Percentiles rank a stretch among this genome's conserved stretches.
phyloP scores from a whole-genome alignment of 2,329 filamentous ascomycete genomes.

The Scedosporium aurantiacum region DNA sequence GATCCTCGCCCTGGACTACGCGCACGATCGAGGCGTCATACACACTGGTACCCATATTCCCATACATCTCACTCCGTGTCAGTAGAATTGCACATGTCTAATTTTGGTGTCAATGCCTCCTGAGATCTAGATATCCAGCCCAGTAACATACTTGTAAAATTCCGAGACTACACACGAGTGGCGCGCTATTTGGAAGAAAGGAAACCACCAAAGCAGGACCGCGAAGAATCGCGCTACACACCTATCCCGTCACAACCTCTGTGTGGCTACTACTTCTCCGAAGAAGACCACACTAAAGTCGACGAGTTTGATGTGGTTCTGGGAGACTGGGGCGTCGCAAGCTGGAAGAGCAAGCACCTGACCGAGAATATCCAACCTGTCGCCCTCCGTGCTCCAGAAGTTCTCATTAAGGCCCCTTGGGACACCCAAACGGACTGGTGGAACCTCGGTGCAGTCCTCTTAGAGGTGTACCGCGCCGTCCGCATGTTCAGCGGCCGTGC shows the following conservation, averaged over 20 bases:
- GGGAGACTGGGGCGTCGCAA: slow-evolving; percentile 14
- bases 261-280: slow-evolving; percentile 10
- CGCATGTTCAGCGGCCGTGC: slow-evolving; percentile 10
- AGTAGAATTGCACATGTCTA: neutral
- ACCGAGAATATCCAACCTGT: slow-evolving; percentile 14
- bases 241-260: slow-evolving; percentile 7
- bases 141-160: slow-evolving; percentile 15
- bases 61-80: neutral
- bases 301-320: slow-evolving; percentile 10
- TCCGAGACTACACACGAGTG: slow-evolving; percentile 10
- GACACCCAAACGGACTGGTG: slow-evolving; percentile 12
- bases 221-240: slow-evolving; percentile 7
- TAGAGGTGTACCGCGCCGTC: slow-evolving; percentile 11
- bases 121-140: slow-evolving; percentile 13
- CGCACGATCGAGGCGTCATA: slow-evolving; percentile 13
- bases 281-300: neutral
- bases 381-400: slow-evolving; percentile 14
- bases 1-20: slow-evolving; percentile 12
- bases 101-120: neutral
- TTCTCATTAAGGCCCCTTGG: slow-evolving; percentile 14
- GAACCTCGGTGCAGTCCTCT: slow-evolving; percentile 14
- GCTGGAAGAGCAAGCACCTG: slow-evolving; percentile 13
- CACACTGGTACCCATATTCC: slow-evolving; percentile 12
- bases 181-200: slow-evolving; percentile 10
- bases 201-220: slow-evolving; percentile 8